phyloP scores from a whole-genome alignment of 2,329 filamentous ascomycete genomes.

The Fusarium oxysporum region DNA sequence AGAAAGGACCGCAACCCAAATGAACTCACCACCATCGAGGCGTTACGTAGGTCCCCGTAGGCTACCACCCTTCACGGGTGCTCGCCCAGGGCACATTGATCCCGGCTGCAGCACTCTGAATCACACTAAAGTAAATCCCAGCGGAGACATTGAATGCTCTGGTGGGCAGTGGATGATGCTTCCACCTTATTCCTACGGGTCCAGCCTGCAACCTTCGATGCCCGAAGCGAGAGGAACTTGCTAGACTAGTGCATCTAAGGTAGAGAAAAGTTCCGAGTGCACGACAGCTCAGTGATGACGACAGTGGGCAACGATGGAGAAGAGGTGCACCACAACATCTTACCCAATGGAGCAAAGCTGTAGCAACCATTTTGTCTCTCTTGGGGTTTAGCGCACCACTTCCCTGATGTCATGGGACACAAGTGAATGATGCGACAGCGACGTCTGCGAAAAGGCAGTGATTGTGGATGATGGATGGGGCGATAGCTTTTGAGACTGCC shows the following conservation, averaged over 20 bases:
- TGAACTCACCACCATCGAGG: conserved; percentile 3
- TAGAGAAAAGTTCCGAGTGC: conserved; percentile 14
- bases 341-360: conserved; percentile 23
- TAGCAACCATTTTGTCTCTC: conserved; percentile 11
- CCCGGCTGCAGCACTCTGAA: conserved; percentile 13
- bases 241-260: background rate
- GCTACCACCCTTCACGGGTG: conserved; percentile 5
- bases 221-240: background rate
- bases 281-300: conserved; percentile 28
- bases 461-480: conserved; percentile 29
- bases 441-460: conserved; percentile 19
- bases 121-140: conserved; percentile 13
- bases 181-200: conserved; percentile 14
- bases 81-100: conserved; percentile 2
- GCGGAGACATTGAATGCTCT: background rate
- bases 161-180: conserved; percentile 16
- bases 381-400: conserved; percentile 16
- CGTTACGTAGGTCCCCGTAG: conserved; percentile 28
- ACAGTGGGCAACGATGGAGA: conserved; percentile 22
- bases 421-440: conserved; percentile 31
- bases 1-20: background rate
- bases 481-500: conserved; percentile 2
- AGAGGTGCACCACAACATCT: conserved; percentile 18
- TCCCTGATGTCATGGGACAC: conserved; percentile 36
- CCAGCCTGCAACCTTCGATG: conserved; percentile 25